Evolutionary conservation across 805 yeast species (phyloP).

Genomic region (Clavispora fructus): DNA sequence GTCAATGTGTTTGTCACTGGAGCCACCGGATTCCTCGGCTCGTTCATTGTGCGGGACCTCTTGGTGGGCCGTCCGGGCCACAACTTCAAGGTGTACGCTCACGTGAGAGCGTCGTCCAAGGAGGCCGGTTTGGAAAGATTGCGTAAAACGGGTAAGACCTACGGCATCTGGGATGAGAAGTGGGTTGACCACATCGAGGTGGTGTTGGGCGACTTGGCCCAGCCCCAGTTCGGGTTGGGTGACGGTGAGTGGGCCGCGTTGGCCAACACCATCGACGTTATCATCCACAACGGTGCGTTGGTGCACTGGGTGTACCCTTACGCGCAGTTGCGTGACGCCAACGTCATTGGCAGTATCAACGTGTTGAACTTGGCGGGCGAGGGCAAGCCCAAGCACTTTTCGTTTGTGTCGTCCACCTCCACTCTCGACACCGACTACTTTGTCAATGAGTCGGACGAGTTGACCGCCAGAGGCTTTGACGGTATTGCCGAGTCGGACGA

Average conservation of each 20-base stretch:
- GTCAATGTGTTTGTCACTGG: constrained; percentile 85
- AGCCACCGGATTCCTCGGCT: constrained; percentile 93
- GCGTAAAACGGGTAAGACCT: constrained; percentile 67
- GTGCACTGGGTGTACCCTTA: constrained; percentile 99
- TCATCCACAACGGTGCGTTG: constrained; percentile 94
- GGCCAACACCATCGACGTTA: constrained; percentile 61
- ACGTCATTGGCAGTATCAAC: constrained; percentile 82
- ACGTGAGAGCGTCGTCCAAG: constrained; percentile 78
- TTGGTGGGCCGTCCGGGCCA: constrained; percentile 45
- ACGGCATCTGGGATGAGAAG: constrained; percentile 70
- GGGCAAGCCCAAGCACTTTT: constrained; percentile 80
- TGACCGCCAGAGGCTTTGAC: constrained; percentile 54
- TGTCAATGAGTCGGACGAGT: constrained; percentile 68
- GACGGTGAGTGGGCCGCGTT: constrained; percentile 54
- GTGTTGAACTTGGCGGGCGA: constrained; percentile 70
- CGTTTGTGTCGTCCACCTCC: constrained; percentile 95
- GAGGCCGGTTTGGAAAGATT: constrained; percentile 73
- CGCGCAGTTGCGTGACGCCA: constrained; percentile 82
- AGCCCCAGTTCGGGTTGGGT: constrained; percentile 64
- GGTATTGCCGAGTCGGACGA: constrained; percentile 85
- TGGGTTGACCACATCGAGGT: constrained; percentile 58
- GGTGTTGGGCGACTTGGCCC: constrained; percentile 78
- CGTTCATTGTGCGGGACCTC: constrained; percentile 77
- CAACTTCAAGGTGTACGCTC: constrained; percentile 68
- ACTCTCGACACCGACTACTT: constrained; percentile 81